Percentiles rank a stretch among this genome's conserved stretches.
These are phyloP conservation scores for Penicillium samsonianum DNA, from an alignment of 495 filamentous ascomycete genomes.

Conservation along the genomic window DNA sequence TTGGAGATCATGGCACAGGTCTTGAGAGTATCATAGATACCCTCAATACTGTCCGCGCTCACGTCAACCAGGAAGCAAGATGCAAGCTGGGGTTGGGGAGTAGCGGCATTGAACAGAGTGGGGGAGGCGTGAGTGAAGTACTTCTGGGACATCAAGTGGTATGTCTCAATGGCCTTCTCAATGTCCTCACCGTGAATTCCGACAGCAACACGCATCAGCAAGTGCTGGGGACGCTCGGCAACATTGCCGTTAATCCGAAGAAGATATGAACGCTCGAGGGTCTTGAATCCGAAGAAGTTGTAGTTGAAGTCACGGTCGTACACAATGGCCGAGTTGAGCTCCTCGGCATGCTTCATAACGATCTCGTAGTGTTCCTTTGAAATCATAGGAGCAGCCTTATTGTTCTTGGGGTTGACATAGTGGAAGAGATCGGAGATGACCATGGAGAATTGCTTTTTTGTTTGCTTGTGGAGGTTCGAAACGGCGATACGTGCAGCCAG, in stretches of 20 bases:
- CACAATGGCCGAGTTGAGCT: constrained; percentile 97
- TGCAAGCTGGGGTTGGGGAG: constrained; percentile 86
- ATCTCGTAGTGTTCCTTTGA: constrained; percentile 82
- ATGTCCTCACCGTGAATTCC: constrained; percentile 95
- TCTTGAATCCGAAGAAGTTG: constrained; percentile 99
- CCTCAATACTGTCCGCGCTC: constrained; percentile 98
- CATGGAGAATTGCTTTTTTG: constrained; percentile 97
- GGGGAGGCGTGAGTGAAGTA: constrained; percentile 98
- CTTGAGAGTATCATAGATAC: constrained; percentile 98
- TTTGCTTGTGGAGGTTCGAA: constrained; percentile 99
- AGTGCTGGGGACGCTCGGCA: constrained; percentile 94
- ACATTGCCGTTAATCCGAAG: constrained; percentile 90
- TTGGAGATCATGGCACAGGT: constrained; percentile 99
- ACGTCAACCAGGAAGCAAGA: constrained; percentile 99
- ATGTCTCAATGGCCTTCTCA: constrained; percentile 92
- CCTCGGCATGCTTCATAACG: constrained; percentile 92
- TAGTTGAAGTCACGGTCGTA: constrained; percentile 99
- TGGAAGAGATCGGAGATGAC: constrained; percentile 92
- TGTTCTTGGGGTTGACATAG: constrained; percentile 95
- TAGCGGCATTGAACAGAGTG: constrained; percentile 96
- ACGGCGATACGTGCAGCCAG: constrained; percentile 98
- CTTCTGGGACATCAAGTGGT: constrained; percentile 96
- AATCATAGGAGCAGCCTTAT: constrained; percentile 86
- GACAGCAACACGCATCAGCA: constrained; percentile 98
- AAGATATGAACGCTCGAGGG: constrained; percentile 94